A percentile compares a stretch with the other conserved stretches of the same genome.
These are phyloP conservation scores for Meyerozyma guilliermondii DNA, from an alignment of 1,139 yeast species.

Conservation along the genomic window DNA sequence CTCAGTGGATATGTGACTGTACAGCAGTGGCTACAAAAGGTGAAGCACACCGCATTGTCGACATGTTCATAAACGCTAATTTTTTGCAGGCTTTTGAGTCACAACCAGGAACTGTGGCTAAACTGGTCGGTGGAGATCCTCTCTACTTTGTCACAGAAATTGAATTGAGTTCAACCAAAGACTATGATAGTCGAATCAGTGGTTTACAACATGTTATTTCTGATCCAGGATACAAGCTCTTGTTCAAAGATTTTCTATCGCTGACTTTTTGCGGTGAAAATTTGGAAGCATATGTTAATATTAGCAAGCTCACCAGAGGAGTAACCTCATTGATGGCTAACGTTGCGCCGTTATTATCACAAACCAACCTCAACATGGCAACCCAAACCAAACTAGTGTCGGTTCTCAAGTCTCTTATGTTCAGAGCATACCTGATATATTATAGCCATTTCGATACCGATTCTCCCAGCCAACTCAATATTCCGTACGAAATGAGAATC, in stretches of 20 bases:
- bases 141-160: slow-evolving; percentile 17
- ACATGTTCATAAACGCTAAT: slow-evolving; percentile 49
- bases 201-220: slow-evolving; percentile 35
- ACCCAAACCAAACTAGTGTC: slow-evolving; percentile 4
- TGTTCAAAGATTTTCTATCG: slow-evolving; percentile 62
- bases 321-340: slow-evolving; percentile 4
- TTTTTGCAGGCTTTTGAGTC: slow-evolving; percentile 8
- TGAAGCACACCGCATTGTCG: slow-evolving; percentile 62
- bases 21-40: slow-evolving; percentile 57
- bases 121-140: slow-evolving; percentile 12
- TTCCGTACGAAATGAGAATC: slow-evolving; percentile 53
- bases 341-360: slow-evolving; percentile 12
- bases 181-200: neutral
- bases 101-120: slow-evolving; percentile 8
- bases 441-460: slow-evolving; percentile 64
- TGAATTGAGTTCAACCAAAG: slow-evolving; percentile 19
- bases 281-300: slow-evolving; percentile 61
- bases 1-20: slow-evolving; percentile 90
- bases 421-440: slow-evolving; percentile 58
- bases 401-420: slow-evolving; percentile 28
- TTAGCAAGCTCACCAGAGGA: slow-evolving; percentile 36
- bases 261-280: slow-evolving; percentile 72
- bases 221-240: slow-evolving; percentile 75
- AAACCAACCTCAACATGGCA: slow-evolving; percentile 14
- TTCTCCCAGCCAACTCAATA: slow-evolving; percentile 68